phyloP scores from a whole-genome alignment of 1,284 basidiomycete genomes.

The Austroboletus niveus region DNA sequence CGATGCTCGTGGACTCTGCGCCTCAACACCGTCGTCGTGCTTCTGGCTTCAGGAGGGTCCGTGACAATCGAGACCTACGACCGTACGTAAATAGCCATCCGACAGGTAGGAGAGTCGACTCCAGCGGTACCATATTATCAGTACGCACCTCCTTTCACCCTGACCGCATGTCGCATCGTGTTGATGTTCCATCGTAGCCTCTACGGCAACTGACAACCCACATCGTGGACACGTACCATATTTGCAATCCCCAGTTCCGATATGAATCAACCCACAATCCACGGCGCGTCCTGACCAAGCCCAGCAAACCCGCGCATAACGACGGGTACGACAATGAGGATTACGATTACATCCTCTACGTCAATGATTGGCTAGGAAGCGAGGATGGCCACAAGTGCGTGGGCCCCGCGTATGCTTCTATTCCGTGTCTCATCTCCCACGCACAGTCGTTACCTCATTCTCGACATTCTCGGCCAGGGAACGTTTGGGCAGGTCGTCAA shows the following conservation, averaged over 20 bases:
- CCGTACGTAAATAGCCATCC: constrained; percentile 62
- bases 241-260: constrained; percentile 89
- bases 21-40: constrained; percentile 67
- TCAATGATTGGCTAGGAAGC: constrained; percentile 91
- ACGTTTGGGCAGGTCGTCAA: constrained; percentile 99
- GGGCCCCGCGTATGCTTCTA: constrained; percentile 5
- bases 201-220: constrained; percentile 85
- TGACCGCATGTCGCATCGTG: constrained; percentile 9
- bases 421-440: constrained; percentile 14
- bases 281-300: constrained; percentile 91
- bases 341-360: constrained; percentile 96
- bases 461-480: constrained; percentile 97
- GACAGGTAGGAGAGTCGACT: constrained; percentile 62
- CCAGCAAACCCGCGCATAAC: constrained; percentile 90
- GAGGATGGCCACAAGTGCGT: constrained; percentile 90
- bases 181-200: constrained; percentile 50
- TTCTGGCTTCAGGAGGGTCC: constrained; percentile 68
- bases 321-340: constrained; percentile 97
- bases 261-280: constrained; percentile 94
- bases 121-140: constrained; percentile 62
- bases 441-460: constrained; percentile 80
- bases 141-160: constrained; percentile 40
- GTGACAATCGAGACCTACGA: constrained; percentile 66
- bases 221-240: constrained; percentile 85
- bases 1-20: constrained; percentile 63